Evolutionary conservation across 208 protist species (phyloP).

Genomic region (Zelonia costaricensis): DNA sequence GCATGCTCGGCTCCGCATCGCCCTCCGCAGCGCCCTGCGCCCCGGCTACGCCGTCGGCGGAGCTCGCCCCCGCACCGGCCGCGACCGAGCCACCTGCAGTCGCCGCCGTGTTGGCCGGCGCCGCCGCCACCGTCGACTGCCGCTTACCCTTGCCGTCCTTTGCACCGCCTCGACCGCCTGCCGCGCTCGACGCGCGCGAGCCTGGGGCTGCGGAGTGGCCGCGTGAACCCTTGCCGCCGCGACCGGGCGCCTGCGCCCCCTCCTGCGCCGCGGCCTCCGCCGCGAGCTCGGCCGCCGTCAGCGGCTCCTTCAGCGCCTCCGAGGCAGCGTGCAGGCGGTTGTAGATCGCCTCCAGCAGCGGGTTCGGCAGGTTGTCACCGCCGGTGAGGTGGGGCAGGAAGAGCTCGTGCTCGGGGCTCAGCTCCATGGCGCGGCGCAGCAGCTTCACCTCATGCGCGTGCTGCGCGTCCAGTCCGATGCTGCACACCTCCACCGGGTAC

Average conservation of each 20-base stretch:
- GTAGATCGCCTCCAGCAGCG: conserved; percentile 75
- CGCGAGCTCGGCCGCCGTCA: neutral
- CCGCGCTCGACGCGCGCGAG: neutral
- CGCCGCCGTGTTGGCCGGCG: no score
- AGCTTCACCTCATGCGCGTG: conserved; percentile 69
- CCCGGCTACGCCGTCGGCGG: neutral
- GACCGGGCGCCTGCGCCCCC: neutral
- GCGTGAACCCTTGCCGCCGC: neutral
- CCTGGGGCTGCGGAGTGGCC: neutral
- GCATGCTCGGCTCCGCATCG: neutral
- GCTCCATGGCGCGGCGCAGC: conserved; percentile 43
- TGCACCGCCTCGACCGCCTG: no score
- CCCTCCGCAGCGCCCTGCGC: neutral
- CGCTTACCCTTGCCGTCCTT: conserved; percentile 12
- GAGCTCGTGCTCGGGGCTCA: conserved; percentile 36
- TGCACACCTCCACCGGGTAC: conserved; percentile 88
- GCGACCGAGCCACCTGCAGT: no score
- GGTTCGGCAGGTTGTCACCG: conserved; percentile 66
- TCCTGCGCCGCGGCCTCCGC: neutral
- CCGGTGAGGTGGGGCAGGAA: conserved; percentile 65
- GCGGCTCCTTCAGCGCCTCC: conserved; percentile 6
- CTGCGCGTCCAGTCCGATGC: conserved; percentile 74
- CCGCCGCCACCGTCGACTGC: no score
- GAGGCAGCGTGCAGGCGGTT: conserved; percentile 27
- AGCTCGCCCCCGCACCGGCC: no score